Evolutionary conservation across 768 basidiomycete genomes (phyloP).

Genomic region (Mycena belliarum): DNA sequence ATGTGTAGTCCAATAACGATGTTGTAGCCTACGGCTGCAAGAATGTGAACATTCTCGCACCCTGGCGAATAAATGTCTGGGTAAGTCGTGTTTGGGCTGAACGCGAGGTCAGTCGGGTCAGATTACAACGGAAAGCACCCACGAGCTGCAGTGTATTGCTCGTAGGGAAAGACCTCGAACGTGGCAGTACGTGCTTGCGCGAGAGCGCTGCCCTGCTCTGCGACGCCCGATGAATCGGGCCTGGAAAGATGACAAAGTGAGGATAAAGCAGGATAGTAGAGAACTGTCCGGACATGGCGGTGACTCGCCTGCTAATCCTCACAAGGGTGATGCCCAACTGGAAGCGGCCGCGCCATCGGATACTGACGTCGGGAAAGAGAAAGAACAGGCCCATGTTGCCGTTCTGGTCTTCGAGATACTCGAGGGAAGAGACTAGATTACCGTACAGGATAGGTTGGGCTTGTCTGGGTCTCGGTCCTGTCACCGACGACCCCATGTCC

Average conservation of each 20-base stretch:
- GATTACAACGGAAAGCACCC: conserved; percentile 34
- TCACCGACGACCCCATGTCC: conserved; percentile 64
- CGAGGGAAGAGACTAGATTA: conserved; percentile 79
- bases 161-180: conserved; percentile 77
- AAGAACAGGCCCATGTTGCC: conserved; percentile 85
- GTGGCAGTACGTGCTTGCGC: conserved; percentile 70
- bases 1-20: conserved; percentile 1
- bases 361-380: conserved; percentile 88
- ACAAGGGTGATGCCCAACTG: conserved; percentile 73
- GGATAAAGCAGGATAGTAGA: conserved; percentile 8
- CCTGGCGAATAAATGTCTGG: conserved; percentile 54
- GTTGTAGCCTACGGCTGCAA: conserved; percentile 22
- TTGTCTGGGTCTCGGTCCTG: conserved; percentile 32
- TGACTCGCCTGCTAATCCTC: conserved; percentile 71
- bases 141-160: conserved; percentile 81
- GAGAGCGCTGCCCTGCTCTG: conserved; percentile 64
- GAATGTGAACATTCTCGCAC: conserved; percentile 47
- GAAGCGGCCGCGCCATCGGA: conserved; percentile 76
- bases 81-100: conserved; percentile 51
- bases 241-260: conserved; percentile 30
- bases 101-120: conserved; percentile 10
- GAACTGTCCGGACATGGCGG: conserved; percentile 21
- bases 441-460: conserved; percentile 76
- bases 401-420: conserved; percentile 77
- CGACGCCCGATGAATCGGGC: conserved; percentile 53